Evolutionary conservation across 495 filamentous ascomycete genomes (phyloP).

Genomic region (Daldinia childiae): DNA sequence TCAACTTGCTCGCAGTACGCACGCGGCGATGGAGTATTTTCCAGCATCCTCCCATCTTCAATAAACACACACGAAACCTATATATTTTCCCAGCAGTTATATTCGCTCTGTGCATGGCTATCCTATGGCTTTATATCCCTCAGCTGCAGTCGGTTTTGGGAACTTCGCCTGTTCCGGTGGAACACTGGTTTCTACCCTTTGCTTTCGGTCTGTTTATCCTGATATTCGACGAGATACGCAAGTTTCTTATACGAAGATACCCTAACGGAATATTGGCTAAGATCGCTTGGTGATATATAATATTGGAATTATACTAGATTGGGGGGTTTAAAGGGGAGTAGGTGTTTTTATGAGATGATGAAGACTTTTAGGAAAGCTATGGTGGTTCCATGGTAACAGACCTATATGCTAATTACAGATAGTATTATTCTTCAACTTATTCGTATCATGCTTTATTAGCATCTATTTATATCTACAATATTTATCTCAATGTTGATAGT

Average conservation of each 20-base stretch:
- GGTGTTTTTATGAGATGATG: neutral
- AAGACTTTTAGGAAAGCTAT: neutral
- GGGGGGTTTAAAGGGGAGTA: neutral
- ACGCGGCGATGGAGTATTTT: constrained; percentile 72
- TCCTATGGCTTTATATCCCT: constrained; percentile 71
- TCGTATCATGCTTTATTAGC: neutral
- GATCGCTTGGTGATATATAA: constrained; percentile 58
- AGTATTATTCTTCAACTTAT: neutral
- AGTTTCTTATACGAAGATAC: constrained; percentile 60
- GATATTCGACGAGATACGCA: constrained; percentile 66
- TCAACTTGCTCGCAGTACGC: constrained; percentile 71
- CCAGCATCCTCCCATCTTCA: constrained; percentile 69
- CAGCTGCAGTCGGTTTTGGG: constrained; percentile 62
- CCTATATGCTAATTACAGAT: neutral
- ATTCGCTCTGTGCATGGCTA: constrained; percentile 68
- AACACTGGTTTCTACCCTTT: constrained; percentile 73
- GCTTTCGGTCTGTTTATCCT: constrained; percentile 69
- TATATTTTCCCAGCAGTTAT: constrained; percentile 71
- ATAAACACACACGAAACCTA: constrained; percentile 65
- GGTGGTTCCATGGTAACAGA: too few relatives aligned
- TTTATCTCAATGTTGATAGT: too few relatives aligned
- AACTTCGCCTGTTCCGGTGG: constrained; percentile 67
- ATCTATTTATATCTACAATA: too few relatives aligned
- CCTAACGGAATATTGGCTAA: constrained; percentile 57
- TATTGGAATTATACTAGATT: neutral